Base-by-base conservation (phyloP, 179 eudicot species). In the Dionaea muscipula region DNA sequence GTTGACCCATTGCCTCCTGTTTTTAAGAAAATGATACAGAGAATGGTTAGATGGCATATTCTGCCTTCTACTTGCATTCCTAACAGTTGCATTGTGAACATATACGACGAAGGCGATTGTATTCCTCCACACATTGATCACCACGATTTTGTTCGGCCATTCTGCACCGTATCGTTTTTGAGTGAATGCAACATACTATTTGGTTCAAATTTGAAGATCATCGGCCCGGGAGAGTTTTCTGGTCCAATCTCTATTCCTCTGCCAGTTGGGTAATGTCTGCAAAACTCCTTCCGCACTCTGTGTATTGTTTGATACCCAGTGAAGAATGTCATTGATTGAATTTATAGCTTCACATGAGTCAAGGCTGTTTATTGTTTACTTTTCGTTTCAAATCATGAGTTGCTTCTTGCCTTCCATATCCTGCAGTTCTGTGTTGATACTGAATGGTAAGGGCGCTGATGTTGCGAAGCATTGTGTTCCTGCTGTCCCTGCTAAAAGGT, bases 401-500 rank as follows among this genome's bases (percentile, higher is more conserved):
- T 18, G 21, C 19, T 43, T 43, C 20, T 43, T 43, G 47, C 21
- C 11, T 16, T 43, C 22, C 22, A 19, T 9, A 33, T 60, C 37
- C 26, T 68, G 59, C 78, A 84, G 94, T 57, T 87, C 94, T 55
- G 96, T 87, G 62, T 89, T 87, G 64, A 83, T 84, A 40, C 61
- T 87, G 37, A 84, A 84, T 14, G 87, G 94, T n/a, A 84, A 84
- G 56, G 90, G 90, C 17, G 96, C 96, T 36, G 90, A 84, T 73
- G 79, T 85, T 18, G 85, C 90, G 41, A 87, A 87, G 55, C 90
- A 87, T 56, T 87, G 96, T 72, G 77, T 87, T 62, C 94, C 96
- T 43, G 94, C 90, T 15, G 86, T 77, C 65, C 83, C 38, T 4
- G 2, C 56, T 1, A 27, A 51, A 28, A 26, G 56, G 56, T 47